phyloP scores from a whole-genome alignment of 805 yeast species.

The Cyberlindnera maclurae region DNA sequence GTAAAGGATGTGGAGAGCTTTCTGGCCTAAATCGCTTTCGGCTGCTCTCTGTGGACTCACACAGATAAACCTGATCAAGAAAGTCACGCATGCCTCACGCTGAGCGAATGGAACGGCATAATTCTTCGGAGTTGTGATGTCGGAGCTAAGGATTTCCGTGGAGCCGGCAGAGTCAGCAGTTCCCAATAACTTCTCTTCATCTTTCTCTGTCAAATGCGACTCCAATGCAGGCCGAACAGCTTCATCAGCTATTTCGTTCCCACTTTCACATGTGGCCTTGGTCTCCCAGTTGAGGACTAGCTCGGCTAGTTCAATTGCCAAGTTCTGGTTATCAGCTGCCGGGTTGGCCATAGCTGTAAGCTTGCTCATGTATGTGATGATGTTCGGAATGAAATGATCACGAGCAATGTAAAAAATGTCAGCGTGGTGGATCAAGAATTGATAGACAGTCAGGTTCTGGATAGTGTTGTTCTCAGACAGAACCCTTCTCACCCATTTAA shows the following conservation, averaged over 20 bases:
- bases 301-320: conserved; percentile 88
- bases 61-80: conserved; percentile 81
- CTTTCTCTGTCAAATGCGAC: conserved; percentile 25
- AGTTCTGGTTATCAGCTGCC: conserved; percentile 69
- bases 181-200: conserved; percentile 16
- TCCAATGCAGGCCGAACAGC: conserved; percentile 25
- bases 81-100: conserved; percentile 85
- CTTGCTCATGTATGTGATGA: conserved; percentile 89
- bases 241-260: conserved; percentile 8
- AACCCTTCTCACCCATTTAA: conserved; percentile 91
- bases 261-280: conserved; percentile 28
- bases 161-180: conserved; percentile 11
- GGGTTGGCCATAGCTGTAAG: conserved; percentile 72
- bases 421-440: conserved; percentile 79
- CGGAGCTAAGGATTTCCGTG: conserved; percentile 23
- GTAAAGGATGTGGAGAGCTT: conserved; percentile 73
- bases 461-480: conserved; percentile 83
- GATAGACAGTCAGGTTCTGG: conserved; percentile 82
- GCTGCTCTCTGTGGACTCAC: conserved; percentile 78
- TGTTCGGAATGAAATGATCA: conserved; percentile 82
- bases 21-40: conserved; percentile 73
- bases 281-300: conserved; percentile 82
- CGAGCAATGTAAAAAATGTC: conserved; percentile 80
- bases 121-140: conserved; percentile 39
- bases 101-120: conserved; percentile 68